Percentiles rank a stretch among this genome's conserved stretches.
Conservation (phyloP, 345 rosid genomes). For the Linum usitatissimum region DNA sequence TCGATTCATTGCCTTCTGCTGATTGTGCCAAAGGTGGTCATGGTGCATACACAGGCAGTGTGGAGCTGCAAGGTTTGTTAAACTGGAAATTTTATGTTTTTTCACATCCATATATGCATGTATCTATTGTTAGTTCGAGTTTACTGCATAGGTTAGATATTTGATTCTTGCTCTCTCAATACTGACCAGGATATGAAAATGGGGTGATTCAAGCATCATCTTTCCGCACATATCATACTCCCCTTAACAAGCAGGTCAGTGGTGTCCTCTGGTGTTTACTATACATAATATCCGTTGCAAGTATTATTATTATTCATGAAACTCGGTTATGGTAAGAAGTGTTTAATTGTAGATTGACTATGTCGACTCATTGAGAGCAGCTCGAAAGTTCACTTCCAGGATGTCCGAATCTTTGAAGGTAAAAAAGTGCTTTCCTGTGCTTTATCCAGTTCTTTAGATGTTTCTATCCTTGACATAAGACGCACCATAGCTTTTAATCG, state of each 20-base stretch:
- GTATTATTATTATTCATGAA: conserved; percentile 7
- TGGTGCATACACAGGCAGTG: conserved; percentile 91
- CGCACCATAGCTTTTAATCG: too few relatives aligned
- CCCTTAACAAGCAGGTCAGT: conserved; percentile 84
- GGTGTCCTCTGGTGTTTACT: conserved; percentile 5
- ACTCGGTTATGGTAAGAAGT: conserved; percentile 3
- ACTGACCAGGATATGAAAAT: conserved; percentile 49
- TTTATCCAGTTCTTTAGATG: conserved; percentile 3
- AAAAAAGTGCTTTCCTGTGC: conserved; percentile 9
- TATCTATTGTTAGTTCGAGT: too few relatives aligned
- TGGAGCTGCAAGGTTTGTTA: conserved; percentile 63
- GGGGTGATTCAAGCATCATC: conserved; percentile 87
- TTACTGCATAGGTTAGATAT: too few relatives aligned
- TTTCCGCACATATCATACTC: conserved; percentile 96
- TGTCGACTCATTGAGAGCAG: conserved; percentile 90
- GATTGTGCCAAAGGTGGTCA: conserved; percentile 99
- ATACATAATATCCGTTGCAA: conserved; percentile 5
- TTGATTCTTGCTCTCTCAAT: too few relatives aligned
- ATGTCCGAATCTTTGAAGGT: conserved; percentile 78
- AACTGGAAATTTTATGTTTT: conserved; percentile 1
- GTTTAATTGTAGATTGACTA: conserved; percentile 48
- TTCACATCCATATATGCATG: neutral
- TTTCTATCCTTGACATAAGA: neutral
- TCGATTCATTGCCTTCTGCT: conserved; percentile 80
- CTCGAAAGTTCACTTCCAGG: conserved; percentile 67